Evolutionary conservation across 192 early-diverging fungal genomes (phyloP).

Genomic region (Backusella circina): DNA sequence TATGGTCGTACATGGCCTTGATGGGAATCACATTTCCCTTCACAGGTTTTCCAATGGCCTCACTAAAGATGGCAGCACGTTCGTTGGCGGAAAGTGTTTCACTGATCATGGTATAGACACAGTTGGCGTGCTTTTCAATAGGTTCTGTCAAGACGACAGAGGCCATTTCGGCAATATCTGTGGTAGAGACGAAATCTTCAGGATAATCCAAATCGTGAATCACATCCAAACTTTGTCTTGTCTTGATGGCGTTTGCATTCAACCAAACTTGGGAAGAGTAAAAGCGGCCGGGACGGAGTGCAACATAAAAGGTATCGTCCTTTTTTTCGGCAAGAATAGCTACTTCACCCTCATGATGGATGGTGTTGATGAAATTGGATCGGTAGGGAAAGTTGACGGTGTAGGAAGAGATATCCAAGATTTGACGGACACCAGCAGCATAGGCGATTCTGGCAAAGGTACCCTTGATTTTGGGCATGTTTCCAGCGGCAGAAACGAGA

Average conservation of each 20-base stretch:
- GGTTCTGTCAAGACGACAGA: no score
- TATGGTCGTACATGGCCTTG: background rate
- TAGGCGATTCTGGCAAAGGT: slow-evolving; percentile 1
- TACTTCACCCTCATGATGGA: background rate
- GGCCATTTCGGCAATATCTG: no score
- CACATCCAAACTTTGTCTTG: no score
- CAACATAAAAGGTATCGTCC: slow-evolving; percentile 4
- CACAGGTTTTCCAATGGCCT: background rate
- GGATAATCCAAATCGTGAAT: no score
- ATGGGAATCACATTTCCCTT: background rate
- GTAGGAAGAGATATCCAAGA: slow-evolving; percentile 18
- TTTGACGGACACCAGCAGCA: slow-evolving; percentile 19
- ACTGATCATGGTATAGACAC: background rate
- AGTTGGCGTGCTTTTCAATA: no score
- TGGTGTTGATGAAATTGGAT: background rate
- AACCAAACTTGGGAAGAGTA: no score
- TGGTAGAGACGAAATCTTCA: no score
- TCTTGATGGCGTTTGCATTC: no score
- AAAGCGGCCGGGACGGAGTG: slow-evolving; percentile 17
- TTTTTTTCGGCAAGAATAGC: background rate
- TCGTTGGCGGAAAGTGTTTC: background rate
- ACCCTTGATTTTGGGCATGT: background rate
- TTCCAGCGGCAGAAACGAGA: background rate
- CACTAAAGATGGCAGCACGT: background rate
- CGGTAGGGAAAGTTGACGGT: background rate